Conservation (phyloP, 2,329 filamentous ascomycete genomes). For the Boeremia lycopersici region DNA sequence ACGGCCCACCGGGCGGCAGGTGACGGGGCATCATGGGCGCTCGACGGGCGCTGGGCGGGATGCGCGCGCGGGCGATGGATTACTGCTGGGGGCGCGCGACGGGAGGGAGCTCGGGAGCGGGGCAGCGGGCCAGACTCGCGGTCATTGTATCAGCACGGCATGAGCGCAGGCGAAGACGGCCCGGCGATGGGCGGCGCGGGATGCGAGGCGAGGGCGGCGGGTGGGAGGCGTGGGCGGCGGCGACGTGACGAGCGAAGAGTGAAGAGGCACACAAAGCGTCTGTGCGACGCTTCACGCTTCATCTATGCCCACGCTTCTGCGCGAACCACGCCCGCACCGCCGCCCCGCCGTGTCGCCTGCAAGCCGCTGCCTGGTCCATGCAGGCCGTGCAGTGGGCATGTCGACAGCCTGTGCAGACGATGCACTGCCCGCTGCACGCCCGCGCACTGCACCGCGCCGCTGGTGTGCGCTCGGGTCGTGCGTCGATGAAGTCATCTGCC, state of each 20-base stretch:
- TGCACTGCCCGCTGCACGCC: background rate
- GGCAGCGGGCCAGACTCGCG: slow-evolving; percentile 29
- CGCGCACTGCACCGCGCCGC: background rate
- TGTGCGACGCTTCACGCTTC: too few species aligned
- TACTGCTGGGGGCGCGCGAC: slow-evolving; percentile 43
- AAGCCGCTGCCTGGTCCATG: too few species aligned
- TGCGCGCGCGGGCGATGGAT: slow-evolving; percentile 64
- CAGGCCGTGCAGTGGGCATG: too few species aligned
- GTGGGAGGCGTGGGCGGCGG: background rate
- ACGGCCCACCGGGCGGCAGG: slow-evolving; percentile 46
- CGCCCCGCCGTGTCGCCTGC: too few species aligned
- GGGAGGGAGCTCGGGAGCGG: slow-evolving; percentile 25
- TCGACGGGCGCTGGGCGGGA: slow-evolving; percentile 47
- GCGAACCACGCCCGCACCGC: too few species aligned
- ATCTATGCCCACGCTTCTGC: too few species aligned
- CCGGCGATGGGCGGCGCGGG: slow-evolving; percentile 22
- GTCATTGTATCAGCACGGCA: slow-evolving; percentile 46
- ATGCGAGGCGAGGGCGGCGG: slow-evolving; percentile 9
- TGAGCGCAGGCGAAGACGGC: slow-evolving; percentile 40
- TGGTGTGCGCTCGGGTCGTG: background rate
- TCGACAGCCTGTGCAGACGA: background rate
- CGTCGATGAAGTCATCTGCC: slow-evolving; percentile 17
- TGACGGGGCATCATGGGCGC: slow-evolving; percentile 72
- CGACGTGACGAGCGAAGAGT: background rate
- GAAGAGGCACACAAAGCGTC: too few species aligned